A percentile compares a stretch with the other conserved stretches of the same genome.
These are phyloP conservation scores for Podospora anserina DNA, from an alignment of 495 filamentous ascomycete species.

Conservation along the genomic window DNA sequence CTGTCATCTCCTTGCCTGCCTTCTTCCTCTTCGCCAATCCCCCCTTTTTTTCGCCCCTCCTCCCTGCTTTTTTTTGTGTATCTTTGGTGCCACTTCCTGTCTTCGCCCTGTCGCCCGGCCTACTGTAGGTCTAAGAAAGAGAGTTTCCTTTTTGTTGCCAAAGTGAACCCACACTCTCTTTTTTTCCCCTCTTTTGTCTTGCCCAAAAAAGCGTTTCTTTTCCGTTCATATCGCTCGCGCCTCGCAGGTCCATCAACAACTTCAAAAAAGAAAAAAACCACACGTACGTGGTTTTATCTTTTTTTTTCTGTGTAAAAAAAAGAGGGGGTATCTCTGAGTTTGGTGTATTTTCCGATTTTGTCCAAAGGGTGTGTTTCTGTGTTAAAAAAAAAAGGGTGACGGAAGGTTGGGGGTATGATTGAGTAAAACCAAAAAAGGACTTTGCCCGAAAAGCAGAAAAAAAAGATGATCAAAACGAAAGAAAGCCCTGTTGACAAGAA, in stretches of 20 bases:
- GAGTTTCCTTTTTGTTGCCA: not conserved
- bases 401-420: constrained; percentile 4
- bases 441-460: not conserved
- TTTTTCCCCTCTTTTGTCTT: not conserved
- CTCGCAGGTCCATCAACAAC: constrained; percentile 2
- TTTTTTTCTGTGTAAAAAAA: not conserved
- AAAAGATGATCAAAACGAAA: not conserved
- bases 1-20: not conserved
- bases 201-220: not conserved
- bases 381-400: not conserved
- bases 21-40: not conserved
- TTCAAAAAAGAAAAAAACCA: not conserved
- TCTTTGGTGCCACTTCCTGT: not conserved
- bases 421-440: not conserved
- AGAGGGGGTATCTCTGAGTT: constrained; percentile 5
- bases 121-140: not conserved
- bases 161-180: too few relatives aligned
- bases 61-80: not conserved
- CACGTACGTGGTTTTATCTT: not conserved
- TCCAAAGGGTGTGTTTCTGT: not conserved
- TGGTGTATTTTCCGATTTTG: not conserved
- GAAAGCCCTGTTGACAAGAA: not conserved
- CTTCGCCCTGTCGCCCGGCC: not conserved
- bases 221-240: not conserved
- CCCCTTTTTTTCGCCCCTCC: not conserved